Evolutionary conservation across 202 grass and related monocot genomes (phyloP), one percentile per base, ranked within the genome.

Genomic region (Panicum hallii): DNA sequence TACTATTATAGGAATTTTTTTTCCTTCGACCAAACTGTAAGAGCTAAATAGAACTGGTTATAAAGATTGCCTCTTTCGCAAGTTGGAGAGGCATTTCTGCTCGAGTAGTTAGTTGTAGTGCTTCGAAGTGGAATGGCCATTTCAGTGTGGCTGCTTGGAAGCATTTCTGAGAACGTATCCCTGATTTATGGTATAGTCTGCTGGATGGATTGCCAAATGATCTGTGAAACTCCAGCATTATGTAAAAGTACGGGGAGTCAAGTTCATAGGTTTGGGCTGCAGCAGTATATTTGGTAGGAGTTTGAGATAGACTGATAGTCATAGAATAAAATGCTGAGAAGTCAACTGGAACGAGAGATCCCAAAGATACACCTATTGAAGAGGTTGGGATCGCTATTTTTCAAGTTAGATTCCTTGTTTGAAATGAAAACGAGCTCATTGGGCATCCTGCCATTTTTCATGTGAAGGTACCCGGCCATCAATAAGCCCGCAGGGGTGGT

Each of bases 401-500:
- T 41, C 34, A 71, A 9, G 26, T 23, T 46, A 55, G 20, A 48
- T 80, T 30, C 72, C 50, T 60, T 77, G 16, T 50, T 50, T 46
- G 38, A 50, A 82, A 72, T 78, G 74, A 11, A 70, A 49, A 11
- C 81, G 46, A 19, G 0, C 71, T 77, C 79, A 65, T 44, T 32
- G 54, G 1, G 28, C 42, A 41, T 78, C 7, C 22, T 46, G 56
- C 43, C 63, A 46, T 79, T 82, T 94, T 42, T 43, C 40, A 4
- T 84, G 63, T 64, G 68, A 67, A 99, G 97, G 97, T 99, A 99
- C 82, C 97, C 93, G 3, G 97, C 93, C 75, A 92, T 96, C 77
- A 99, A 99, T 83, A 99, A 99, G 80, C 97, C 93, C 44, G 93
- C 90, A 70, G 97, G 93, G 49, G 87, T 99, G 84, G 60, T 96